Percentiles rank a stretch among this genome's conserved stretches.
Conservation (phyloP, 495 filamentous ascomycete genomes). For the Podospora tetraspora region DNA sequence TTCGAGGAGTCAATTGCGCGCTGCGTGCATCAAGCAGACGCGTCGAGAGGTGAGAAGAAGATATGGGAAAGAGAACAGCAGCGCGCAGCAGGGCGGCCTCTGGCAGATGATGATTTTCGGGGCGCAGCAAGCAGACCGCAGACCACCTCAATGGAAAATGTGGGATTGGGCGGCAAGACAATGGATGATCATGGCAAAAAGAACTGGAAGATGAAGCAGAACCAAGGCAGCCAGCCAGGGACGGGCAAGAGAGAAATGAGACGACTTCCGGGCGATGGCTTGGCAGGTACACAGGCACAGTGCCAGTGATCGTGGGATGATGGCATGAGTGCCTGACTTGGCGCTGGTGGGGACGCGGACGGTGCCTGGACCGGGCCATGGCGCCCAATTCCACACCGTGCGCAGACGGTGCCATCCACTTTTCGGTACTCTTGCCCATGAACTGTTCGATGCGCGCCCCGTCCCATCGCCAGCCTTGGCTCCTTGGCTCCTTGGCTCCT, state of each 20-base stretch:
- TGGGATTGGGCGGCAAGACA: neutral
- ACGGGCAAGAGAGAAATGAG: neutral
- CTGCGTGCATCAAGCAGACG: neutral
- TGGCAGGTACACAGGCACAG: neutral
- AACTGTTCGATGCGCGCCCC: neutral
- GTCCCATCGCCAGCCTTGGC: neutral
- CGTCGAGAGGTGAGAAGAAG: neutral
- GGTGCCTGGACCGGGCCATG: neutral
- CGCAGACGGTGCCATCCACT: neutral
- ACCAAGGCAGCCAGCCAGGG: neutral
- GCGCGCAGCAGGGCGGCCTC: neutral
- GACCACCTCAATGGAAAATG: neutral
- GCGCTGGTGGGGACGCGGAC: neutral
- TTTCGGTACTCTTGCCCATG: neutral
- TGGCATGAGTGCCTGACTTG: neutral
- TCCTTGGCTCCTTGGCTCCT: too few species aligned
- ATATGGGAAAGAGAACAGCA: neutral
- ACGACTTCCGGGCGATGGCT: neutral
- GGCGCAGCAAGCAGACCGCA: neutral
- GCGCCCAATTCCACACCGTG: neutral
- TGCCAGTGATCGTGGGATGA: neutral
- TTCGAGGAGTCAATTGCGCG: neutral
- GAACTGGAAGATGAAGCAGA: neutral
- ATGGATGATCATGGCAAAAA: neutral
- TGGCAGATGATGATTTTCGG: neutral